A percentile compares a stretch with the other conserved stretches of the same genome.
phyloP scores from a whole-genome alignment of 192 early-diverging fungal species.

The Chytriomyces hyalinus region DNA sequence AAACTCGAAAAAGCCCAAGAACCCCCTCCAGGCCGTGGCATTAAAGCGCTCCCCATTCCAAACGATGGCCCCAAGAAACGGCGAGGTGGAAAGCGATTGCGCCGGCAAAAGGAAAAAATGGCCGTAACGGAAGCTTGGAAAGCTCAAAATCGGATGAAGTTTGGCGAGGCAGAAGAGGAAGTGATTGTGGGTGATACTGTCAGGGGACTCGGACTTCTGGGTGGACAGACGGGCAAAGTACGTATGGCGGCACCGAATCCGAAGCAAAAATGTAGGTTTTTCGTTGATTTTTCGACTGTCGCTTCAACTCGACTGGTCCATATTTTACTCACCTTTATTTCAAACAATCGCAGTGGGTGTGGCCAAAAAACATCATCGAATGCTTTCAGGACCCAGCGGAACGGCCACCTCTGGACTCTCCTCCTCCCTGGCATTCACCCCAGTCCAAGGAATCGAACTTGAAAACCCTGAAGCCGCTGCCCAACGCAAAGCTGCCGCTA shows the following conservation, averaged over 20 bases:
- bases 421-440: constrained; percentile 91
- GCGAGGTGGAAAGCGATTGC: constrained; percentile 87
- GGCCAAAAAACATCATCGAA: constrained; percentile 39
- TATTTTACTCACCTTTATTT: not conserved
- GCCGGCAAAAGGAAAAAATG: constrained; percentile 81
- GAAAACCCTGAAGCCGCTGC: constrained; percentile 73
- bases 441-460: constrained; percentile 93
- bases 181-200: constrained; percentile 82
- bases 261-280: constrained; percentile 67
- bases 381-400: constrained; percentile 26
- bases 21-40: constrained; percentile 81
- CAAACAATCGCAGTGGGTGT: constrained; percentile 17
- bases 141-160: constrained; percentile 87
- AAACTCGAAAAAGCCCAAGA: constrained; percentile 86
- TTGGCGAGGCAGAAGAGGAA: constrained; percentile 92
- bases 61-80: constrained; percentile 88
- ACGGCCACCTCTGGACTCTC: constrained; percentile 76
- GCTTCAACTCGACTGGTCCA: not conserved
- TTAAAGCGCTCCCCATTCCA: constrained; percentile 92
- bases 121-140: constrained; percentile 87
- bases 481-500: constrained; percentile 17
- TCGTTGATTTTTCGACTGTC: not conserved
- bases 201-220: constrained; percentile 83
- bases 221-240: constrained; percentile 77
- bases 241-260: constrained; percentile 73